Conservation (phyloP, 352 stramenopile species). For the Globisporangium ultimum region DNA sequence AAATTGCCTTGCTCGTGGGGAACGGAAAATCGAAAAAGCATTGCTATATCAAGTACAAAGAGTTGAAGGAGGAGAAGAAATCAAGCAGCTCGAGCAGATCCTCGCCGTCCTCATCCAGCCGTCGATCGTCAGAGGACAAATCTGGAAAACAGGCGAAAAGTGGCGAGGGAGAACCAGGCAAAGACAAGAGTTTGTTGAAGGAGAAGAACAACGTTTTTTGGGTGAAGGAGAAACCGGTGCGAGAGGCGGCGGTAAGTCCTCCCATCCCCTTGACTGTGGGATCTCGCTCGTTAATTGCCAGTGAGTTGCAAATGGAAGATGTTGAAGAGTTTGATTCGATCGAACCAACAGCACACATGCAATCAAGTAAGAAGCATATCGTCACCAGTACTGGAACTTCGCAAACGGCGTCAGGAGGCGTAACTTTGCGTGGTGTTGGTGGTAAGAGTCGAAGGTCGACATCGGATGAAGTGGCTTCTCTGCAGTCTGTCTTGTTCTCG, state of each 20-base stretch:
- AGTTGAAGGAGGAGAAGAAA: constrained; percentile 63
- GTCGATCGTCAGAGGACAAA: constrained; percentile 13
- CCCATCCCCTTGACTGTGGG: not conserved
- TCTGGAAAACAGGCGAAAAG: constrained; percentile 1
- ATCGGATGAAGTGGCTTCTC: constrained; percentile 36
- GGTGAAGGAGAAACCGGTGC: not conserved
- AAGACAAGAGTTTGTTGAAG: constrained; percentile 25
- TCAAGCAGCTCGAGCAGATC: constrained; percentile 17
- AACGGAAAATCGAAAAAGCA: constrained; percentile 72
- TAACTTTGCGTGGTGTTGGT: not conserved
- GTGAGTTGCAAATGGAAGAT: constrained; percentile 15
- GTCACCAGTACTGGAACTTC: not conserved
- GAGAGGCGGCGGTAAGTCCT: not conserved
- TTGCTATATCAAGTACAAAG: constrained; percentile 86
- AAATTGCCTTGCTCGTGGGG: constrained; percentile 57
- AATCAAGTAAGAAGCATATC: not conserved
- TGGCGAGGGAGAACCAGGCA: not conserved
- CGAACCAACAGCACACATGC: not conserved
- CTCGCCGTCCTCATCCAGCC: constrained; percentile 15
- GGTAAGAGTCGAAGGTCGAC: constrained; percentile 20
- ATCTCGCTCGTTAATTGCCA: not conserved
- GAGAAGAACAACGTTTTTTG: constrained; percentile 13
- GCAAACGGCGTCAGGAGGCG: not conserved
- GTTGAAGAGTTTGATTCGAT: constrained; percentile 16
- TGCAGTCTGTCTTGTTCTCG: constrained; percentile 63